These are phyloP conservation scores for Calonectria naviculata DNA, from an alignment of 2,329 filamentous ascomycete species.

Conservation along the genomic window DNA sequence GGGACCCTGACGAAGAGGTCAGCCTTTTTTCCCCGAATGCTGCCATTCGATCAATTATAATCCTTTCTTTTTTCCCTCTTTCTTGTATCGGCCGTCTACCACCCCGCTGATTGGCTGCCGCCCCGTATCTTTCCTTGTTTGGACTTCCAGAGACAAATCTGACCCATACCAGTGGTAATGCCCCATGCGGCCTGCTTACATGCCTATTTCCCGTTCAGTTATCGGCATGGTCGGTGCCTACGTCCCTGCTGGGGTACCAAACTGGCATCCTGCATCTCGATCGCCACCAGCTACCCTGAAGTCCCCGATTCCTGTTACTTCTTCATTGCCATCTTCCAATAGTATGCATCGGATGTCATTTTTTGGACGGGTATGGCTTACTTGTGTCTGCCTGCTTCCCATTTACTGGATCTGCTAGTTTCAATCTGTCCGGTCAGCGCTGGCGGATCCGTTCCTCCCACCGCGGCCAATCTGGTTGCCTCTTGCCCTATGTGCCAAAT, in stretches of 20 bases:
- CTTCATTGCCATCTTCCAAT: background rate
- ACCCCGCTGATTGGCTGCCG: background rate
- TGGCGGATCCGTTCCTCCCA: background rate
- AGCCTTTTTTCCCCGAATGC: conserved; percentile 6
- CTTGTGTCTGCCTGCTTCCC: background rate
- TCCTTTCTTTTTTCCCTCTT: conserved; percentile 6
- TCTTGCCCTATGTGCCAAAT: background rate
- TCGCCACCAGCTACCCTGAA: conserved; percentile 17
- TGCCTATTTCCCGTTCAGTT: background rate
- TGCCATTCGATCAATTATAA: conserved; percentile 6
- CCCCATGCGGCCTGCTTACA: conserved; percentile 1
- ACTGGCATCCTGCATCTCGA: background rate
- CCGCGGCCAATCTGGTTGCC: background rate
- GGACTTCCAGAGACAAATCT: background rate
- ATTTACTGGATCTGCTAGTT: background rate
- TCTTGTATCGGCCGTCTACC: background rate
- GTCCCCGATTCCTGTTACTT: background rate
- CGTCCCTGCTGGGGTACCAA: background rate
- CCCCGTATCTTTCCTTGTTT: background rate
- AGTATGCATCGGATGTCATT: background rate
- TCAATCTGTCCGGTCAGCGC: background rate
- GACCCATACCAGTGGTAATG: conserved; percentile 3
- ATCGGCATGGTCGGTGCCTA: conserved; percentile 4
- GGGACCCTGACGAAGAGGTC: conserved; percentile 15
- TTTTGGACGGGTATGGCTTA: background rate